phyloP scores from a whole-genome alignment of 2,329 filamentous ascomycete genomes.

The Alternaria sp. region DNA sequence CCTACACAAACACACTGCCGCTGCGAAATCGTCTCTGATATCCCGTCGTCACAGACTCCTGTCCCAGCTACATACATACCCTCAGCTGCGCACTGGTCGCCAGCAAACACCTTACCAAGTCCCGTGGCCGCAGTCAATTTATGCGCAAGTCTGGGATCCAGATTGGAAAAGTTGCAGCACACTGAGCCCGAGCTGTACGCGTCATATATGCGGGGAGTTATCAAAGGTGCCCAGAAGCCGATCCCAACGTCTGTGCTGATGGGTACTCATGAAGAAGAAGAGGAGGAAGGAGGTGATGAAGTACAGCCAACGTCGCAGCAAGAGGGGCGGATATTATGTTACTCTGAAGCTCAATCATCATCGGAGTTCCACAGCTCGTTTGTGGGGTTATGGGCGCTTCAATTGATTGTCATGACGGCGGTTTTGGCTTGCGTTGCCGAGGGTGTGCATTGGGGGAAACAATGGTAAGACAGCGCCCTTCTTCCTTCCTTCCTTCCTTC shows the following conservation, averaged over 20 bases:
- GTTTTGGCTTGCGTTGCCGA: conserved; percentile 43
- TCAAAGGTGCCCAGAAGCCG: conserved; percentile 23
- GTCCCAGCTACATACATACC: conserved; percentile 28
- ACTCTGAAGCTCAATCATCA: background rate
- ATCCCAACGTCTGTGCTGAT: conserved; percentile 33
- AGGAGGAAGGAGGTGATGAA: background rate
- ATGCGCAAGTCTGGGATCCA: conserved; percentile 36
- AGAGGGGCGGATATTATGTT: conserved; percentile 34
- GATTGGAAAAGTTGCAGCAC: conserved; percentile 39
- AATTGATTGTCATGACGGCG: conserved; percentile 39
- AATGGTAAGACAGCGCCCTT: conserved; percentile 26
- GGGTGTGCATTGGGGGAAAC: conserved; percentile 31
- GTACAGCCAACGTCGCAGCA: conserved; percentile 17
- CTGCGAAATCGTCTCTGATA: conserved; percentile 37
- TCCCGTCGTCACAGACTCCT: conserved; percentile 7
- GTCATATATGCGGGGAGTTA: conserved; percentile 28
- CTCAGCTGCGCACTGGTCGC: conserved; percentile 32
- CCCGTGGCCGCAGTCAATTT: conserved; percentile 23
- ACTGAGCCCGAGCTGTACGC: conserved; percentile 40
- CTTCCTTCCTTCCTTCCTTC: background rate
- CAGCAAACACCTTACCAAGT: conserved; percentile 27
- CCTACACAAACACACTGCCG: conserved; percentile 43
- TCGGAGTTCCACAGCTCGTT: conserved; percentile 36
- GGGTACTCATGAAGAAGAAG: conserved; percentile 3
- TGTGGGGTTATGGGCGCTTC: conserved; percentile 36